Conservation (phyloP, 345 rosid genomes). For the Zanthoxylum bungeanum region DNA sequence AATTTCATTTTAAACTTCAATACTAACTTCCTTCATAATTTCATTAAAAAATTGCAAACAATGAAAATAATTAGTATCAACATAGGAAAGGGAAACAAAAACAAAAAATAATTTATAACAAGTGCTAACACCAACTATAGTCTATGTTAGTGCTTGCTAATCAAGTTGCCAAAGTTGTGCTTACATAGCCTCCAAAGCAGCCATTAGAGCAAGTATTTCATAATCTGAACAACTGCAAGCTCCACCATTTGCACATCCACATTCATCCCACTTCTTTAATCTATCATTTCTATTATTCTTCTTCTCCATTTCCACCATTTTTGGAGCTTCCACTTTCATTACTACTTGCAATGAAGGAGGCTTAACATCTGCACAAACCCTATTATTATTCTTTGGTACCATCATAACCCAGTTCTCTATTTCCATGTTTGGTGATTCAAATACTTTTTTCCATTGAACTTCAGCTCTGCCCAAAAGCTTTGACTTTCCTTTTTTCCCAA, state of each 20-base stretch:
- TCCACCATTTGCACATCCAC: constrained; percentile 28
- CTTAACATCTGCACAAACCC: constrained; percentile 22
- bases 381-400: constrained; percentile 8
- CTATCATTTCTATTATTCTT: constrained; percentile 17
- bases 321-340: constrained; percentile 27
- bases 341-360: constrained; percentile 43
- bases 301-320: neutral
- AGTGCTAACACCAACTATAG: neutral
- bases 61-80: neutral
- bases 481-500: constrained; percentile 44
- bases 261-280: constrained; percentile 20
- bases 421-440: constrained; percentile 48
- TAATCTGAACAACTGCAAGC: constrained; percentile 31
- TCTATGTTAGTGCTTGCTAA: neutral
- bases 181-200: constrained; percentile 46
- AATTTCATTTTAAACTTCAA: neutral
- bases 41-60: neutral
- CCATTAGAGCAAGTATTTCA: constrained; percentile 43
- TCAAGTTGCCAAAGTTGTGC: neutral
- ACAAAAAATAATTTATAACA: neutral
- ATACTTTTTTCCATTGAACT: constrained; percentile 38
- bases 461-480: constrained; percentile 60
- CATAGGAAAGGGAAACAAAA: neutral
- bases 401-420: constrained; percentile 45
- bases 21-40: neutral